Conservation (phyloP, 2,329 filamentous ascomycete genomes). For the Penicillium decumbens region DNA sequence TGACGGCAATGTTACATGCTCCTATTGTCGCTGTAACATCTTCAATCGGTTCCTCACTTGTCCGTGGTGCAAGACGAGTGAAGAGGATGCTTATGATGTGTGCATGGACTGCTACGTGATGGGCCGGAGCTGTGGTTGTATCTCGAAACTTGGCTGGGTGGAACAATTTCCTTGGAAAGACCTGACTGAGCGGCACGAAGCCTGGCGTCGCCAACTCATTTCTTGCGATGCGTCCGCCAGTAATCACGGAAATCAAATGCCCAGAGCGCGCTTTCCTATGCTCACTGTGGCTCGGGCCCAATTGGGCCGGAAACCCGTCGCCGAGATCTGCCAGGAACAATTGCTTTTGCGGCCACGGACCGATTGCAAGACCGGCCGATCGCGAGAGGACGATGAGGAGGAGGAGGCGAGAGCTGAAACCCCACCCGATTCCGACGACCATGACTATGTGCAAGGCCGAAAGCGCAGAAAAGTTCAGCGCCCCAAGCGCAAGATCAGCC, state of each 20-base stretch:
- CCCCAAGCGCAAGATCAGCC: slow-evolving; percentile 50
- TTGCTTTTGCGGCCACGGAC: slow-evolving; percentile 73
- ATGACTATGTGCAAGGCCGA: slow-evolving; percentile 55
- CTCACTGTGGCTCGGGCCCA: slow-evolving; percentile 65
- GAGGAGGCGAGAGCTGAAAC: slow-evolving; percentile 30
- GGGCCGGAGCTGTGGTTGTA: slow-evolving; percentile 85
- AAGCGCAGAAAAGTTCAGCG: slow-evolving; percentile 58
- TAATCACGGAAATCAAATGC: slow-evolving; percentile 52
- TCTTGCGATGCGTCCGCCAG: slow-evolving; percentile 43
- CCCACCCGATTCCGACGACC: slow-evolving; percentile 26
- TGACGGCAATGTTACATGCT: slow-evolving; percentile 89
- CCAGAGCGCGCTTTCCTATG: slow-evolving; percentile 55
- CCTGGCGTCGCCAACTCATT: slow-evolving; percentile 75
- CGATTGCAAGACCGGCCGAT: slow-evolving; percentile 61
- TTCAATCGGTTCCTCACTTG: slow-evolving; percentile 97
- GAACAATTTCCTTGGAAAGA: slow-evolving; percentile 88
- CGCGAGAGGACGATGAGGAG: not conserved
- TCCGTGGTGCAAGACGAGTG: slow-evolving; percentile 69
- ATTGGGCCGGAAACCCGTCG: slow-evolving; percentile 70
- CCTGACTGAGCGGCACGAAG: slow-evolving; percentile 70
- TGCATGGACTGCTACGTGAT: slow-evolving; percentile 99
- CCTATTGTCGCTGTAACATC: slow-evolving; percentile 92
- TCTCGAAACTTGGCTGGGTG: slow-evolving; percentile 81
- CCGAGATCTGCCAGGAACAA: slow-evolving; percentile 91
- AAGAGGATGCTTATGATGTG: slow-evolving; percentile 83